phyloP scores from a whole-genome alignment of 345 rosid species.

The Acer saccharum region DNA sequence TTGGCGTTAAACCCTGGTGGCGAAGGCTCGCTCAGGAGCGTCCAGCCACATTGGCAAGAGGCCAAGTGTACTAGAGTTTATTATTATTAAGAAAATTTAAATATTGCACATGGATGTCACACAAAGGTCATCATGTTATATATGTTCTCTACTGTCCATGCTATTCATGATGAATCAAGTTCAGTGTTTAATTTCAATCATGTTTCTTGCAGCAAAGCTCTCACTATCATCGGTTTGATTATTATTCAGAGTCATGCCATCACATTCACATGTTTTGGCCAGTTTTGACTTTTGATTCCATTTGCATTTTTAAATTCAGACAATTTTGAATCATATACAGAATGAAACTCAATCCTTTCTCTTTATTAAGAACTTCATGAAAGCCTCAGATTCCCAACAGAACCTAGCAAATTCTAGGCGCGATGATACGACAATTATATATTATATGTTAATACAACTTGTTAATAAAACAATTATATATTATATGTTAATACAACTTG shows the following conservation, averaged over 20 bases:
- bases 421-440: too few species aligned
- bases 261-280: not conserved
- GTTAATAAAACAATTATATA: too few species aligned
- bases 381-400: not conserved
- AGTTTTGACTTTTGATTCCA: not conserved
- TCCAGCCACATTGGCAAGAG: too few species aligned
- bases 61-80: too few species aligned
- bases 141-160: not conserved
- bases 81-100: too few species aligned
- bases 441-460: too few species aligned
- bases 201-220: not conserved
- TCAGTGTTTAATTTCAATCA: not conserved
- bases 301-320: not conserved
- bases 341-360: not conserved
- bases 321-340: not conserved
- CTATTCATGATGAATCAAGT: not conserved
- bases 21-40: too few species aligned
- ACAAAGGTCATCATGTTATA: not conserved
- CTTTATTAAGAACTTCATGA: too few species aligned
- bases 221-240: not conserved
- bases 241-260: too few species aligned
- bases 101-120: not conserved
- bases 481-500: too few species aligned
- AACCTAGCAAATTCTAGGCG: too few species aligned
- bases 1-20: too few species aligned